A percentile compares a stretch with the other conserved stretches of the same genome.
Conservation (phyloP, 2,329 filamentous ascomycete species). For the Cytospora paraplurivora region DNA sequence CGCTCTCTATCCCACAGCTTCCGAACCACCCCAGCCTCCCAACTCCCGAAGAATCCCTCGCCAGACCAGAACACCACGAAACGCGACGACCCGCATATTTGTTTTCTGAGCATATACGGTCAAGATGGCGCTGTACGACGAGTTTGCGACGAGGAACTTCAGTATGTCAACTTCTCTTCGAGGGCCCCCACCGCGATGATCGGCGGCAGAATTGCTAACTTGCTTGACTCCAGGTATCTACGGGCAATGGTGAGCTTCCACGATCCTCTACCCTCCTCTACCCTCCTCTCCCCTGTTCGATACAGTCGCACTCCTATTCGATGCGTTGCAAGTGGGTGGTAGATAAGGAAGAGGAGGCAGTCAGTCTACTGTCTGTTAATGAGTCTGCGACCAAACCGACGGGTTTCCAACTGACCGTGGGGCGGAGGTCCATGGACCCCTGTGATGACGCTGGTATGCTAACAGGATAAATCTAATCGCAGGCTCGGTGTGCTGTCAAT, state of each 20-base stretch:
- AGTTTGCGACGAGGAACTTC: conserved; percentile 74
- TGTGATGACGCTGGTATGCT: conserved; percentile 23
- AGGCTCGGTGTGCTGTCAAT: conserved; percentile 73
- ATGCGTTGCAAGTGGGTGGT: conserved; percentile 3
- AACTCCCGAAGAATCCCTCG: conserved; percentile 2
- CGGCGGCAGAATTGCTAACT: conserved; percentile 38
- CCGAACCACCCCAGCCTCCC: conserved; percentile 3
- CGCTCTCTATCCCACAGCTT: conserved; percentile 1
- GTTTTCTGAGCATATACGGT: conserved; percentile 30
- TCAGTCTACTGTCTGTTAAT: neutral
- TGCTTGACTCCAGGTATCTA: conserved; percentile 61
- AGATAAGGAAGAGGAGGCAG: neutral
- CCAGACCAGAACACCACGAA: conserved; percentile 7
- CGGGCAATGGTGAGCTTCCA: conserved; percentile 68
- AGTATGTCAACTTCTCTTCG: conserved; percentile 52
- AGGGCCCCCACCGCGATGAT: conserved; percentile 23
- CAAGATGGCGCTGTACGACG: conserved; percentile 71
- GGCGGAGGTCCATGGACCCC: neutral
- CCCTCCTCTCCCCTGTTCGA: neutral
- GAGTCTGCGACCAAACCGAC: neutral
- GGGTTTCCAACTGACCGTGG: conserved; percentile 1
- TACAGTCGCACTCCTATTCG: conserved; percentile 10
- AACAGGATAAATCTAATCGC: conserved; percentile 30
- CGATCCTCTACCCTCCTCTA: conserved; percentile 28
- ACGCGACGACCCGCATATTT: conserved; percentile 12